Evolutionary conservation across 1,139 yeast species (phyloP), one percentile per base, ranked within the genome.

Genomic region (Wickerhamiella pararugosa): DNA sequence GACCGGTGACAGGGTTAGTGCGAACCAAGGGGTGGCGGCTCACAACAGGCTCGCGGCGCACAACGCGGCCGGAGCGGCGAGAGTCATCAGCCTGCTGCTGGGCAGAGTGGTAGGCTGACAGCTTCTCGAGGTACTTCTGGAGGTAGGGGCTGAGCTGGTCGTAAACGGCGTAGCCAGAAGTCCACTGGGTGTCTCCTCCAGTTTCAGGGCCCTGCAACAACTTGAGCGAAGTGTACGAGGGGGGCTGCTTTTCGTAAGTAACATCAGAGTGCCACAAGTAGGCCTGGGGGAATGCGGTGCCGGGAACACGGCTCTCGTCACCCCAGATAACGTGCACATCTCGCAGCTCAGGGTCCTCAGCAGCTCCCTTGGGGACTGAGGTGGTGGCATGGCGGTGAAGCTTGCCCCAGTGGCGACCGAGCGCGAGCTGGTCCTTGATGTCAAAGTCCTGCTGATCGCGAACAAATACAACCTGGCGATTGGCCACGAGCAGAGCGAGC

Each of bases 161-260:
- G 58, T 76, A 79, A n/a, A 81, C 75, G 47, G 76, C 83, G 44
- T 71, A 68, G 29, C 75, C 67, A 49, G 75, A 78, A 6, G 74
- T 66, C 62, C 79, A 79, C 42, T 75, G 60, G n/a, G 90, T 79
- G 57, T 79, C 87, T 45, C 86, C 86, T 43, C 87, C 87, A 10
- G 71, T 57, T 40, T 69, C 70, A 32, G 86, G 79, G 33, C 76
- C 79, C 51, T 69, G 76, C 40, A 73, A 60, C 45, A 76, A 70
- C 41, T 75, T 67, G 51, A 79, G 73, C 39, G 76, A 66, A 1
- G 87, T 79, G 47, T 72, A 64, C 1, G 77, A 72, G 4, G 87
- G 81, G 7, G 87, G 81, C 56, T 76, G 83, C 46, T 66, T 63
- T 55, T 79, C 87, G 57, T 77, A 79, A 25, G 81, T 68, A 32